Evolutionary conservation across 148 eudicot genomes (phyloP).

Genomic region (Persicaria tinctoria): DNA sequence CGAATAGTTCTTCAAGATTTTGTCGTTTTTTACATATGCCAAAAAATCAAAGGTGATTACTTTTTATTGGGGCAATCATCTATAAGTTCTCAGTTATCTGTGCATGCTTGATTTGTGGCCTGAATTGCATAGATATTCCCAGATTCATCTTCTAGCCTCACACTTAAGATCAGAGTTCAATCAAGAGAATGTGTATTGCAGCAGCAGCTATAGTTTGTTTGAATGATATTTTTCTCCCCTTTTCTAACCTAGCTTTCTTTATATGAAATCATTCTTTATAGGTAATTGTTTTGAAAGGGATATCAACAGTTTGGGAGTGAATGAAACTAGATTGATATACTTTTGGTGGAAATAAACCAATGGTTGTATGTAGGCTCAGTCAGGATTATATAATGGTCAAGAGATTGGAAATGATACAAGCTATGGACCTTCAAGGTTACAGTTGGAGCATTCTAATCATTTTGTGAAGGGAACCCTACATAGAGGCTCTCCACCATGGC

Average conservation of each 20-base stretch:
- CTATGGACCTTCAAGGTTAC: slow-evolving; percentile 70
- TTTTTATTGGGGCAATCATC: neutral
- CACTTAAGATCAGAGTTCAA: neutral
- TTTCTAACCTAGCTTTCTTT: slow-evolving; percentile 5
- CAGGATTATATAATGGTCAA: slow-evolving; percentile 86
- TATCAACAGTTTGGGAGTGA: slow-evolving; percentile 18
- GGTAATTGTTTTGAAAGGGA: slow-evolving; percentile 23
- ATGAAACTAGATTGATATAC: slow-evolving; percentile 33
- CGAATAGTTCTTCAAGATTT: neutral
- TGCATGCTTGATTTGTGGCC: neutral
- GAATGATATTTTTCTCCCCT: neutral
- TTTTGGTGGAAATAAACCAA: slow-evolving; percentile 51
- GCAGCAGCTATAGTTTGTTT: neutral
- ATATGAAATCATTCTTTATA: slow-evolving; percentile 5
- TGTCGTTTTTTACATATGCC: neutral
- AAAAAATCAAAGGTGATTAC: neutral
- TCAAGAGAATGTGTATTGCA: neutral
- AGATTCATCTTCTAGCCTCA: neutral
- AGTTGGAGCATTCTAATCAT: slow-evolving; percentile 60
- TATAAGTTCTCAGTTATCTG: neutral
- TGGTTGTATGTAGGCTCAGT: slow-evolving; percentile 98
- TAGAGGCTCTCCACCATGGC: slow-evolving; percentile 95
- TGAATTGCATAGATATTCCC: neutral
- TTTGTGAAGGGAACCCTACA: slow-evolving; percentile 71
- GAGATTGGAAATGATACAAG: slow-evolving; percentile 78